Evolutionary conservation across 2,329 filamentous ascomycete species (phyloP), one percentile per base, ranked within the genome.

Genomic region (Xylariaceae sp.): DNA sequence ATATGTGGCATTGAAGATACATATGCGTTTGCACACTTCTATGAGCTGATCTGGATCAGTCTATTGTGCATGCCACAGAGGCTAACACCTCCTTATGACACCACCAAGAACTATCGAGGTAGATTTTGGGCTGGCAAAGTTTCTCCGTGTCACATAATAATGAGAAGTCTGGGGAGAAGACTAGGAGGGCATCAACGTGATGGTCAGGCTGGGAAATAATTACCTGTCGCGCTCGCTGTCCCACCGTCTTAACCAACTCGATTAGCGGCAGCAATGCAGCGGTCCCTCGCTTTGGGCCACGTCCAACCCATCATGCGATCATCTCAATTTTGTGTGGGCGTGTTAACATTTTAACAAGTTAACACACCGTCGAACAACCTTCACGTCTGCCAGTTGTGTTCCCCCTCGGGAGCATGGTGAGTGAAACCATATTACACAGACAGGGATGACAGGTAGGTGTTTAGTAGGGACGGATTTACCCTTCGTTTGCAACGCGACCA

Each of bases 31-130:
- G 32, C 32, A 10, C 60, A 60, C 50, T 18, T 45, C 41, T 43
- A 49, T 51, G 43, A 50, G 50, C 53, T 49, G 57, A 62, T 62
- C 57, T 57, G 52, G 57, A 53, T 62, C 57, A 54, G 48, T 43
- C 52, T 48, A 48, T 45, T 47, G 45, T 23, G 20, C 26, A 47
- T 47, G 48, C 14, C 32, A 29, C 26, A 37, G 32, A 37, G 32
- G 32, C 32, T 37, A 16, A 16, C 26, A 29, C 5, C 26, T 10
- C 26, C 26, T 10, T 29, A 29, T 29, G 26, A 29, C 26, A 57
- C 59, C 48, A 54, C 44, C 49, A 53, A 26, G 37, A 43, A 50
- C 37, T 44, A 56, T 52, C 48, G 54, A 55, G 56, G 50, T 42
- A 43, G 52, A 55, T 7, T 3, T 37, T 14, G 32, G 32, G 32